These are phyloP conservation scores for Cladosporium sp. DNA, from an alignment of 2,329 filamentous ascomycete genomes.

Conservation along the genomic window DNA sequence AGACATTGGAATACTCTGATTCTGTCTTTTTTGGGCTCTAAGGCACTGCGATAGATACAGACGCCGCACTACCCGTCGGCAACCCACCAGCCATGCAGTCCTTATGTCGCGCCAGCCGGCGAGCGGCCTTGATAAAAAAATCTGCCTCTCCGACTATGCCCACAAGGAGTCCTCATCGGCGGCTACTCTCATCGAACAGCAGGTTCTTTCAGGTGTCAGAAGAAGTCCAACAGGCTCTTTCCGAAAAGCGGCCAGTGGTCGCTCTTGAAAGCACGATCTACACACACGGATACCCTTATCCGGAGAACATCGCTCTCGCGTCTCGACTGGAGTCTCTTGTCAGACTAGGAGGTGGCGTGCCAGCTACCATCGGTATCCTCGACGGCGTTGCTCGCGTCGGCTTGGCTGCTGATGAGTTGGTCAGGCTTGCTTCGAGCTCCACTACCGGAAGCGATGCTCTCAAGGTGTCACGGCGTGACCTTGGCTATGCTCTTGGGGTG, in stretches of 20 bases:
- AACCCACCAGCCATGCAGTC: slow-evolving; percentile 3
- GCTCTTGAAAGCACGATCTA: slow-evolving; percentile 96
- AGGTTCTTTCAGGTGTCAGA: slow-evolving; percentile 66
- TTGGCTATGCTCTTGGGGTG: slow-evolving; percentile 73
- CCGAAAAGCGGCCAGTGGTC: slow-evolving; percentile 72
- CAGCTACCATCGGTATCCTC: slow-evolving; percentile 84
- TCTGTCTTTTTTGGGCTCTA: not conserved
- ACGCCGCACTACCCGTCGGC: not conserved
- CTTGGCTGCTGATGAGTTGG: slow-evolving; percentile 64
- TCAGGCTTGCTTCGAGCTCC: slow-evolving; percentile 59
- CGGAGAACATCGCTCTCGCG: slow-evolving; percentile 69
- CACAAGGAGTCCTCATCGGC: not conserved
- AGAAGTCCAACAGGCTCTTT: slow-evolving; percentile 73
- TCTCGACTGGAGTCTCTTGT: slow-evolving; percentile 74
- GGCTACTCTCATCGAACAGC: slow-evolving; percentile 28
- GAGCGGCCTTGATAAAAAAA: not conserved
- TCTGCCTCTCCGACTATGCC: not conserved
- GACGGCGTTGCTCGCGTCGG: slow-evolving; percentile 79
- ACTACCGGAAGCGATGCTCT: slow-evolving; percentile 50
- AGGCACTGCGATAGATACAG: not conserved
- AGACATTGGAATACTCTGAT: not conserved
- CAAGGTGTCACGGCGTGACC: slow-evolving; percentile 82
- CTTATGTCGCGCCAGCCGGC: not conserved
- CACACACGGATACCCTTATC: slow-evolving; percentile 75
- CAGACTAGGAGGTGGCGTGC: slow-evolving; percentile 71